phyloP scores from a whole-genome alignment of 2,329 filamentous ascomycete species.

The Xylariaceae sp. region DNA sequence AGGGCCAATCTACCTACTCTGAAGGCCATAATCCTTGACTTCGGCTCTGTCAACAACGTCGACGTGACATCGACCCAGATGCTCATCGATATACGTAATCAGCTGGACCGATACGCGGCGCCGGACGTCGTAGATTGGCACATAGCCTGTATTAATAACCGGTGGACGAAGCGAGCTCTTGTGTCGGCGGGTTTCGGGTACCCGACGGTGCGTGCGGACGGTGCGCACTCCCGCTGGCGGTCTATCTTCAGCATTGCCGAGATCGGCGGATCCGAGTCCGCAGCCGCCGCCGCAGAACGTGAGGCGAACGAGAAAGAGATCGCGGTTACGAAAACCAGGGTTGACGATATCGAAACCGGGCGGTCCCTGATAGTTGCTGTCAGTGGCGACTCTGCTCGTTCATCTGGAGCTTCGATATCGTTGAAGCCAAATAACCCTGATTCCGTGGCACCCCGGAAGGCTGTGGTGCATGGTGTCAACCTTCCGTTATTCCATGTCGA shows the following conservation, averaged over 20 bases:
- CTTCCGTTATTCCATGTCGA: slow-evolving; percentile 92
- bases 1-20: slow-evolving; percentile 59
- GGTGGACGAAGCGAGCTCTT: slow-evolving; percentile 90
- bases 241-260: slow-evolving; percentile 95
- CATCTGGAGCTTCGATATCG: slow-evolving; percentile 21
- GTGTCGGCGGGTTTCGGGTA: slow-evolving; percentile 85
- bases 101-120: slow-evolving; percentile 78
- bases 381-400: slow-evolving; percentile 25
- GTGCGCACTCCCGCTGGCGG: slow-evolving; percentile 69
- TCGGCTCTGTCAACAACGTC: slow-evolving; percentile 88
- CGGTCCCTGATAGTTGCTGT: slow-evolving; percentile 27
- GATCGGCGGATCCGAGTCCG: slow-evolving; percentile 67
- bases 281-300: slow-evolving; percentile 63
- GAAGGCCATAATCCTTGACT: slow-evolving; percentile 89
- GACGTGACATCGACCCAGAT: slow-evolving; percentile 91
- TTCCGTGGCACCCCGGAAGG: slow-evolving; percentile 49
- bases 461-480: slow-evolving; percentile 80
- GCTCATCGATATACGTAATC: slow-evolving; percentile 90
- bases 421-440: slow-evolving; percentile 30
- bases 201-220: slow-evolving; percentile 54
- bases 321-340: slow-evolving; percentile 12
- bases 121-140: slow-evolving; percentile 91
- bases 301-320: slow-evolving; percentile 53
- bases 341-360: slow-evolving; percentile 19
- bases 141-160: slow-evolving; percentile 87